Conservation (phyloP, 1,284 basidiomycete species). For the Tilletia walkeri region DNA sequence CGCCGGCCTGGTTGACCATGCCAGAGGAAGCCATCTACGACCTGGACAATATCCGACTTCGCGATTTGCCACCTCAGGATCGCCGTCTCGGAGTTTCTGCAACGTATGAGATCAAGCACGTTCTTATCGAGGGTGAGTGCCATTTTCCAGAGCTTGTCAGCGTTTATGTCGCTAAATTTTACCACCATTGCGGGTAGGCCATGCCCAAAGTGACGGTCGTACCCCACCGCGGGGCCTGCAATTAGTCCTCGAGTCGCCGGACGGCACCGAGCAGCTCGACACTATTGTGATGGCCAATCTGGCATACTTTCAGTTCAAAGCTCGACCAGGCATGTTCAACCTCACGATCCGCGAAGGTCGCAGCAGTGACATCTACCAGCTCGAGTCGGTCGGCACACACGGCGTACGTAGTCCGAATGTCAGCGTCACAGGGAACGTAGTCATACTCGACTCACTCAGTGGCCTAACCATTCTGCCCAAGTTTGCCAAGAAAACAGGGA, state of each 20-base stretch:
- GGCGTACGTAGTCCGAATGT: constrained; percentile 77
- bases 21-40: constrained; percentile 85
- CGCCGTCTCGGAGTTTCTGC: constrained; percentile 68
- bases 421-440: constrained; percentile 56
- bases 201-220: constrained; percentile 71
- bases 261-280: constrained; percentile 37
- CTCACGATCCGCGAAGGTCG: constrained; percentile 78
- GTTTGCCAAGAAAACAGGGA: constrained; percentile 69
- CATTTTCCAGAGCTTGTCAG: not conserved
- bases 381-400: constrained; percentile 70
- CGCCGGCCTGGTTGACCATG: constrained; percentile 85
- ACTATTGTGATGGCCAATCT: constrained; percentile 81
- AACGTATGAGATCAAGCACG: constrained; percentile 80
- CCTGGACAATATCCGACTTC: constrained; percentile 89
- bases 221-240: constrained; percentile 68
- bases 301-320: constrained; percentile 94
- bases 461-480: constrained; percentile 84
- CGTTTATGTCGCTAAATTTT: not conserved
- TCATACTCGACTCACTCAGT: constrained; percentile 73
- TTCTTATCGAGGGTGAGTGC: constrained; percentile 84
- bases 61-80: constrained; percentile 61
- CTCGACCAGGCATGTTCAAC: constrained; percentile 79
- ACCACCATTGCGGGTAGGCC: constrained; percentile 63
- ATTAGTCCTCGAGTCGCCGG: constrained; percentile 55
- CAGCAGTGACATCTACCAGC: constrained; percentile 74